Base-by-base conservation (phyloP, 2,329 filamentous ascomycete genomes). In the Microcyclospora tardicrescens region DNA sequence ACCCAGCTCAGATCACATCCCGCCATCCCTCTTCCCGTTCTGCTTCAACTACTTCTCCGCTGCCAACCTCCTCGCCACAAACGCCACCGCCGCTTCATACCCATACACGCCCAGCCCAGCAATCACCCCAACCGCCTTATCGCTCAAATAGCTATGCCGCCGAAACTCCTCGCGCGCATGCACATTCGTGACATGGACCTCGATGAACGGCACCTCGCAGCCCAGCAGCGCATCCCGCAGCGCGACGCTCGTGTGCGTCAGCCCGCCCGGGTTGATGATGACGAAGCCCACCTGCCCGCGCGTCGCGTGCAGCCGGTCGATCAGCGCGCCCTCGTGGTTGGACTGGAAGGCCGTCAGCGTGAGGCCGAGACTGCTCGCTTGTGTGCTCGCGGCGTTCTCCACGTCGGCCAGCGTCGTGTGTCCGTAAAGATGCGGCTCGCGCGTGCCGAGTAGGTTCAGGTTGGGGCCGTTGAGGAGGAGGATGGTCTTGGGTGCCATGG, bases 171-270 rank as follows among this genome's bases (percentile, higher is more conserved):
- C 83, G 8, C 83, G 61, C 24, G 74, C 71, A 58, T 87, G 81
- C 2, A 86, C 72, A 57, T 87, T 87, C 39, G 69, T 77, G 28
- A 86, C 71, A 56, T 87, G 82, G n/a, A 85, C 59, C 62, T 89
- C 83, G 34, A 87, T 66, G 50, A 86, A 87, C 0, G 81, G 82
- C 15, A 85, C 75, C 6, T 66, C 67, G 0, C 84, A 77, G 3
- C 75, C 80, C 0, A 77, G 57, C 16, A 87, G 61, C 0, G 83
- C 81, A 57, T 87, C 83, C n/a, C 83, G 68, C 41, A 87, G 68
- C 1, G 77, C 80, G 1, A 87, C 77, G 51, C 75, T 81, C 1
- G 81, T 85, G 59, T 89, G 83, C 1, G 82, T 86, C 50, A 77
- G 77, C 0, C 72, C 83, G 2, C 75, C 83, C 0, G 81, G 76